A percentile compares a stretch with the other conserved stretches of the same genome.
Evolutionary conservation across 768 basidiomycete genomes (phyloP).

Genomic region (button mushroom (Agaricus bisporus)): DNA sequence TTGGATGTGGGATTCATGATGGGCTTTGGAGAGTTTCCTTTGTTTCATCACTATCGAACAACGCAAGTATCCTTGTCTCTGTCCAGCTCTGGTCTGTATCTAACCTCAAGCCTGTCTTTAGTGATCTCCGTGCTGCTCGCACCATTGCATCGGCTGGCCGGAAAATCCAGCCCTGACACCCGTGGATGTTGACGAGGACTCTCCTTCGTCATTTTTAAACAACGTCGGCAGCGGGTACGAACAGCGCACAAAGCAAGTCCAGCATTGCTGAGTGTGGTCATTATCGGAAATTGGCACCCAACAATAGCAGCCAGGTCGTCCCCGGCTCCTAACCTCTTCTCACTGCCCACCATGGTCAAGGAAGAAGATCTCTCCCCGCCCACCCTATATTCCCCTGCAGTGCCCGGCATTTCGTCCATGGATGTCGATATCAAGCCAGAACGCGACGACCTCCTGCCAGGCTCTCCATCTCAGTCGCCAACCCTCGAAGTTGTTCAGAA

Average conservation of each 20-base stretch:
- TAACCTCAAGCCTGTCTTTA: neutral
- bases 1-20: conserved; percentile 30
- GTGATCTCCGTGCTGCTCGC: neutral
- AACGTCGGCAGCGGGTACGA: neutral
- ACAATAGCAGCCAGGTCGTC: conserved; percentile 1
- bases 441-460: conserved; percentile 7
- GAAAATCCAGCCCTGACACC: neutral
- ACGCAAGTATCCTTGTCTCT: neutral
- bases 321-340: conserved; percentile 2
- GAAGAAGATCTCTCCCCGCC: conserved; percentile 22
- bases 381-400: conserved; percentile 19
- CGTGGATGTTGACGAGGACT: conserved; percentile 2
- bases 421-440: conserved; percentile 28
- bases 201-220: neutral
- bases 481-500: conserved; percentile 28
- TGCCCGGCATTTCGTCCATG: conserved; percentile 20
- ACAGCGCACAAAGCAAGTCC: neutral
- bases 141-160: neutral
- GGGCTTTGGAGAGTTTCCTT: conserved; percentile 20
- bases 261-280: neutral
- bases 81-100: neutral
- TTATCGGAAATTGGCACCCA: neutral
- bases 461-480: conserved; percentile 28
- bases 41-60: conserved; percentile 2
- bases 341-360: conserved; percentile 11